Evolutionary conservation across 2,329 filamentous ascomycete genomes (phyloP).

Genomic region (Alternaria longipes): DNA sequence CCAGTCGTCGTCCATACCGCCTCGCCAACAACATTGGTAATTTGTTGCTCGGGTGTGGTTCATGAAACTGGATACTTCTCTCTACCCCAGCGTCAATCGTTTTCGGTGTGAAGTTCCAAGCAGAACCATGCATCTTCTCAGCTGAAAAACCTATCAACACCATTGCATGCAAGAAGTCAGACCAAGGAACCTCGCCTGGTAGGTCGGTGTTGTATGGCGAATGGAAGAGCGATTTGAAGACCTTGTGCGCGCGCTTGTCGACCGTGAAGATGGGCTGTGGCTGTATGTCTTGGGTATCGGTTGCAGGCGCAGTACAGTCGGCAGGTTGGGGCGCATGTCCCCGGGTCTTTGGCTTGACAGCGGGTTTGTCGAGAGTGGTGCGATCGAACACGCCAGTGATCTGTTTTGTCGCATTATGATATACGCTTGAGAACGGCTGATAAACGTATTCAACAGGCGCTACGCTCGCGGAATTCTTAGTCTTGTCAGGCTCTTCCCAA

Average conservation of each 20-base stretch:
- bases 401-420: slow-evolving; percentile 15
- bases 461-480: neutral
- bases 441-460: slow-evolving; percentile 8
- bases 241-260: slow-evolving; percentile 50
- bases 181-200: slow-evolving; percentile 63
- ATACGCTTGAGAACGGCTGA: slow-evolving; percentile 16
- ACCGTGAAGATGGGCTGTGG: slow-evolving; percentile 18
- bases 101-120: slow-evolving; percentile 66
- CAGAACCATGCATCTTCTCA: slow-evolving; percentile 68
- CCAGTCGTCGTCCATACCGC: slow-evolving; percentile 60
- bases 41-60: slow-evolving; percentile 66
- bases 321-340: slow-evolving; percentile 2
- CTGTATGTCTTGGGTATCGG: slow-evolving; percentile 21
- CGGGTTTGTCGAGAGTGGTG: neutral
- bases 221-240: slow-evolving; percentile 56
- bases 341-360: slow-evolving; percentile 21
- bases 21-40: slow-evolving; percentile 60
- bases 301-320: neutral
- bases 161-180: slow-evolving; percentile 65
- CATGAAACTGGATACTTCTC: slow-evolving; percentile 58
- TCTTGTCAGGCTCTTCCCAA: slow-evolving; percentile 54
- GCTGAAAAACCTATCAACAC: slow-evolving; percentile 59
- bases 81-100: slow-evolving; percentile 49
- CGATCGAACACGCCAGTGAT: slow-evolving; percentile 18
- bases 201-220: slow-evolving; percentile 43